Conservation (phyloP, 495 filamentous ascomycete species). For the Acidiella bohemica region DNA sequence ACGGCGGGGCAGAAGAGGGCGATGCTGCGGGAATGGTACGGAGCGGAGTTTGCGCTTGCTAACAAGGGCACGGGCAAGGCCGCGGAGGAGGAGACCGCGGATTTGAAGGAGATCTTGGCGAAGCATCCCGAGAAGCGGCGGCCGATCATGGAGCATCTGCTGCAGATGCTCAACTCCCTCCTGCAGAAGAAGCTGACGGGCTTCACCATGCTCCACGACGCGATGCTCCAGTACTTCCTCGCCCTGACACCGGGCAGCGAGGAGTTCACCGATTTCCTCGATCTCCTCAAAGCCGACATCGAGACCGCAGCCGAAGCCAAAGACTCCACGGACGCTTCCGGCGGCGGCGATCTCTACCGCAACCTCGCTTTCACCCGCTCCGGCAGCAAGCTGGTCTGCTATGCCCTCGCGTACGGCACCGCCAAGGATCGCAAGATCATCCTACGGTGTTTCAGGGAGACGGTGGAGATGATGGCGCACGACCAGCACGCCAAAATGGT, state of each 20-base stretch:
- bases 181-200: slow-evolving; percentile 91
- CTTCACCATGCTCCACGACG: slow-evolving; percentile 93
- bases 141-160: slow-evolving; percentile 70
- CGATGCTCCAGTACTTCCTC: slow-evolving; percentile 92
- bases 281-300: slow-evolving; percentile 70
- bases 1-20: slow-evolving; percentile 69
- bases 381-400: slow-evolving; percentile 66
- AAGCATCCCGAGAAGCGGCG: slow-evolving; percentile 69
- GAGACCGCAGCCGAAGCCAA: slow-evolving; percentile 22
- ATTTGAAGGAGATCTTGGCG: slow-evolving; percentile 59
- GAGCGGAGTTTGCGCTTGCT: slow-evolving; percentile 81
- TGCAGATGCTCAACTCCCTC: slow-evolving; percentile 73
- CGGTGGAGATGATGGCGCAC: slow-evolving; percentile 62
- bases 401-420: slow-evolving; percentile 64
- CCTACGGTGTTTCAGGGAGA: slow-evolving; percentile 73
- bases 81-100: slow-evolving; percentile 35
- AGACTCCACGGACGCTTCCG: slow-evolving; percentile 22
- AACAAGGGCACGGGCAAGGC: slow-evolving; percentile 16
- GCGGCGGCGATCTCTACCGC: slow-evolving; percentile 74
- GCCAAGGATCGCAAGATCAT: slow-evolving; percentile 90
- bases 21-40: slow-evolving; percentile 92
- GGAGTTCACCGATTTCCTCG: slow-evolving; percentile 75
- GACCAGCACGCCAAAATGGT: slow-evolving; percentile 69
- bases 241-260: slow-evolving; percentile 59
- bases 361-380: slow-evolving; percentile 92